Evolutionary conservation across 73 alveolate species (phyloP), one percentile per base, ranked within the genome.

Genomic region (Paramecium tetraurelia): DNA sequence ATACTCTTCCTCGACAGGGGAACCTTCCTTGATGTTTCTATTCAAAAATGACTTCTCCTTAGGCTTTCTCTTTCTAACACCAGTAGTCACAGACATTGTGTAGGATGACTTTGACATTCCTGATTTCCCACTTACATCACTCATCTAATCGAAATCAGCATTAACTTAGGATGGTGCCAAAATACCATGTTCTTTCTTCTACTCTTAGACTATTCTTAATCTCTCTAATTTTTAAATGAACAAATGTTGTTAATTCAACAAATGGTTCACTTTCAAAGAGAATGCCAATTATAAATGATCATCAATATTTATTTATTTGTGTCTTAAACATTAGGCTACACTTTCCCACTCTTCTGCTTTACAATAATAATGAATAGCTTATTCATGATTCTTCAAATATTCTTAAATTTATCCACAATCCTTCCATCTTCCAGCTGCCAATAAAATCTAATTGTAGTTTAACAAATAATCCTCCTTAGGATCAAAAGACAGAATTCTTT

Each of bases 1-100:
- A 41, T 89, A 89, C 29, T 89, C 94, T 35, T 89, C 94, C 33
- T 89, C 94, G 0, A 89, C 87, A 35, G 92, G 94, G 14, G 94
- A 89, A 24, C 94, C 92, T 89, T 69, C 85, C 20, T 89, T 89
- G 12, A 71, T 89, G 40, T 89, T 89, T 44, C 94, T 68, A 20
- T 21, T 89, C 31, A 89, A 72, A 50, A 89, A 83, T 27, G 86
- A 70, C 59, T 89, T 89, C 9, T 77, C 92, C 57, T 89, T 89
- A 24, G 71, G 35, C 3, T 89, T 48, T 59, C 53, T 69, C 85
- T 89, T 89, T 71, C 94, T 70, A 20, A 89, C 87, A 40, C 94
- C 94, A 12, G 94, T 89, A 5, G 94, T 89, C 5, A 89, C 48
- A 33, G 94, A 89, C 85, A 77, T 89, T 38, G 76, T 80, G 24